Evolutionary conservation across 257 asterid genomes (phyloP), one percentile per base, ranked within the genome.

Genomic region (Rehmannia glutinosa): DNA sequence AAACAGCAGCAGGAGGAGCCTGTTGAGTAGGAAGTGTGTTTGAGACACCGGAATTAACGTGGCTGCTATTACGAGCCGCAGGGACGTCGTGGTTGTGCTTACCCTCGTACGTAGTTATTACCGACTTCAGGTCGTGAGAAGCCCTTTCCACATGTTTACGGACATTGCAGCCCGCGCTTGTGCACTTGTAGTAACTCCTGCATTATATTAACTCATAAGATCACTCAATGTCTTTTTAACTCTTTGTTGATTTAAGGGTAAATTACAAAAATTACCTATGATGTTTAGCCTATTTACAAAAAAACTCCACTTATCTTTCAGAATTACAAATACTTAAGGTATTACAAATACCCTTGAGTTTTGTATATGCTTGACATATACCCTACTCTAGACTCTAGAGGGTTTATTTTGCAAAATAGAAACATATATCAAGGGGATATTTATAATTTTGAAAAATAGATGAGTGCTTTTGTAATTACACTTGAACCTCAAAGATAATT

Each of bases 171-270:
- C 96, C 91, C 9, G 89, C 64, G 69, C 91, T 85, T 0, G 96
- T 89, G 84, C 96, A 89, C 69, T 89, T 89, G 86, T 89, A 89
- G 82, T 89, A 89, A 77, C 96, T 89, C 89, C 96, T 89, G 91
- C 67, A 69, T 46, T 20, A 47, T 24, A 21, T 28, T 3, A 42
- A 58, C 36, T 9, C 11, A 42, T 35, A 52, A 61, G 25, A 39
- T 61, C 15, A 61, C 39, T 4, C 50, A 63, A 4, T 33, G 4
- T 28, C 19, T 42, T 51, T 30, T 50, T 10, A 20, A 11, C 6
- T 50, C n/a, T 46, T 46, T 16, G 17, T 46, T n/a, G n/a, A n/a
- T n/a, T n/a, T n/a, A n/a, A n/a, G n/a, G n/a, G n/a, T n/a, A n/a
- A 17, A 15, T 46, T 46, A 46, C 23, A 46, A 46, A n/a, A 46